A percentile compares a stretch with the other conserved stretches of the same genome.
These are phyloP conservation scores for Phaeotremella fagi DNA, from an alignment of 768 basidiomycete genomes.

Conservation along the genomic window DNA sequence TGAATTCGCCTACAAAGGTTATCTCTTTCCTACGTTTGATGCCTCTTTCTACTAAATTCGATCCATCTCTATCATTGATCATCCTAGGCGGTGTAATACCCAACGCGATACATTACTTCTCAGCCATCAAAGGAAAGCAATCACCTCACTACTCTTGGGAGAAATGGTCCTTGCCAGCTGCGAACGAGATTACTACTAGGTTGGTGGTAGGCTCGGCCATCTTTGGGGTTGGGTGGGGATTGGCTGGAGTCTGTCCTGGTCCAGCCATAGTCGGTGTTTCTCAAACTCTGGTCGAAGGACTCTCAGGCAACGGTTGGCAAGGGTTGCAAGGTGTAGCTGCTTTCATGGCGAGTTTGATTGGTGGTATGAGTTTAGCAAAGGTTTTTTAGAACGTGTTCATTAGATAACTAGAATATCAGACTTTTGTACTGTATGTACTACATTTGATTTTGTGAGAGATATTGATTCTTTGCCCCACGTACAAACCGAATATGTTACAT, in stretches of 20 bases:
- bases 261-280: constrained; percentile 36
- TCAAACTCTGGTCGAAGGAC: neutral
- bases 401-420: too few relatives aligned
- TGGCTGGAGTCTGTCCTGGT: constrained; percentile 48
- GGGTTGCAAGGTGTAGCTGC: constrained; percentile 1
- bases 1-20: constrained; percentile 46
- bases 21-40: constrained; percentile 39
- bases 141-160: constrained; percentile 23
- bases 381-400: neutral
- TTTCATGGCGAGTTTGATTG: constrained; percentile 6
- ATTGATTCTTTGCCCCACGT: too few relatives aligned
- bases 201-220: constrained; percentile 36
- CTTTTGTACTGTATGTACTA: too few relatives aligned
- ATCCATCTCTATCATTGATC: constrained; percentile 47
- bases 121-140: constrained; percentile 1
- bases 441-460: too few relatives aligned
- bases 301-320: neutral
- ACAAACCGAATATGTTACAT: too few relatives aligned
- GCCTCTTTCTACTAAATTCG: constrained; percentile 37
- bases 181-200: constrained; percentile 27
- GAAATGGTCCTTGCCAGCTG: constrained; percentile 30
- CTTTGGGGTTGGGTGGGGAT: constrained; percentile 50
- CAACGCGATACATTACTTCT: constrained; percentile 36
- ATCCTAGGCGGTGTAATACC: constrained; percentile 46
- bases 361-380: neutral